A percentile compares a stretch with the other conserved stretches of the same genome.
phyloP scores from a whole-genome alignment of 257 asterid species.

The Lantana camara region DNA sequence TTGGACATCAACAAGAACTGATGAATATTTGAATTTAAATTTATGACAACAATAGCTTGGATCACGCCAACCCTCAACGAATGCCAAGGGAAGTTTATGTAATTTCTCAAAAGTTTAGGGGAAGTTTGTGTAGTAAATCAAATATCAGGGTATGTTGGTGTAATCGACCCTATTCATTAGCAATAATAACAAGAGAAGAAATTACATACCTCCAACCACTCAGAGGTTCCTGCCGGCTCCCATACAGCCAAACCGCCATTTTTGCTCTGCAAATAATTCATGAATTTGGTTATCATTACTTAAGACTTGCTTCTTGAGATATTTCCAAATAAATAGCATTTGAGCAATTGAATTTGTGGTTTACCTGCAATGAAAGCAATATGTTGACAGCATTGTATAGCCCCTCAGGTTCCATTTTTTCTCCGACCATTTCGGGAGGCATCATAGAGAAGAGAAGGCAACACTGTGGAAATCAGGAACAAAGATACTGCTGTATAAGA shows the following conservation, averaged over 20 bases:
- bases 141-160: no score
- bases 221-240: slow-evolving; percentile 93
- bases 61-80: no score
- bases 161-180: background rate
- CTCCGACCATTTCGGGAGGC: slow-evolving; percentile 80
- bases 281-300: background rate
- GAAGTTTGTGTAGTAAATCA: no score
- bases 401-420: slow-evolving; percentile 62
- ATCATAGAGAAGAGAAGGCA: slow-evolving; percentile 79
- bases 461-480: slow-evolving; percentile 42
- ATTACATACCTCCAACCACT: slow-evolving; percentile 85
- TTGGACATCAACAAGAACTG: no score
- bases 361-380: slow-evolving; percentile 72
- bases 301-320: background rate
- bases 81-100: no score
- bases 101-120: no score
- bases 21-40: no score
- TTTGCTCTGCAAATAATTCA: slow-evolving; percentile 60
- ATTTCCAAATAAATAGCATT: background rate
- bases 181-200: background rate
- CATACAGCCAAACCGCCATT: slow-evolving; percentile 92
- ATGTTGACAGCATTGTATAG: slow-evolving; percentile 79
- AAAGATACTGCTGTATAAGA: background rate
- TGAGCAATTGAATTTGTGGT: background rate
- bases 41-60: no score